Evolutionary conservation across 768 basidiomycete species (phyloP).

Genomic region (Tricholoma matsutake): DNA sequence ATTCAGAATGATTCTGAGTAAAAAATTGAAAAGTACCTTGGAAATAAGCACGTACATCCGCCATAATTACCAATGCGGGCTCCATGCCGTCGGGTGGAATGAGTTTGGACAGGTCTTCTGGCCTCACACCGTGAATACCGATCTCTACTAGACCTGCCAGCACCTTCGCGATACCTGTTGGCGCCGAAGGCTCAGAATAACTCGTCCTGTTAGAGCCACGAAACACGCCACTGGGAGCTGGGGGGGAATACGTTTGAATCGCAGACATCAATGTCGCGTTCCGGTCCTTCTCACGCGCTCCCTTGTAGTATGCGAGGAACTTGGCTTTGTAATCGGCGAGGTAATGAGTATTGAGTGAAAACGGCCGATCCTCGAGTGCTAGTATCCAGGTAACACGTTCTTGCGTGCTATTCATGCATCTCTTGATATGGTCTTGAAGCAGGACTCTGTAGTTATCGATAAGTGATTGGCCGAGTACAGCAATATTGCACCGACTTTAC

Average conservation of each 20-base stretch:
- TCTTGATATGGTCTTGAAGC: constrained; percentile 48
- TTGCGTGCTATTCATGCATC: constrained; percentile 34
- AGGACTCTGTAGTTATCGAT: constrained; percentile 34
- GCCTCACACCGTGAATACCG: constrained; percentile 35
- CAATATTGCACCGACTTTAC: constrained; percentile 31
- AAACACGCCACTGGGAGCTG: neutral
- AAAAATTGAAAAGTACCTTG: constrained; percentile 46
- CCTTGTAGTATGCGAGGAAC: constrained; percentile 49
- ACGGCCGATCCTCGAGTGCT: constrained; percentile 40
- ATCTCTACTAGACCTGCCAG: constrained; percentile 35
- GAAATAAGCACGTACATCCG: constrained; percentile 69
- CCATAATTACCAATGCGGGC: constrained; percentile 63
- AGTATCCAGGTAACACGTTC: constrained; percentile 45
- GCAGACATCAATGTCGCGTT: constrained; percentile 22
- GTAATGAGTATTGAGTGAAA: constrained; percentile 49
- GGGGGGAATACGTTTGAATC: constrained; percentile 20
- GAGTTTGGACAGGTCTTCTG: constrained; percentile 46
- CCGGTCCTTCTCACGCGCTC: constrained; percentile 31
- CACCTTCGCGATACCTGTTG: constrained; percentile 19
- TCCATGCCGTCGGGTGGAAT: constrained; percentile 51
- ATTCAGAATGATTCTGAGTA: neutral
- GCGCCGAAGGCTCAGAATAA: neutral
- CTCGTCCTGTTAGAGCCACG: neutral
- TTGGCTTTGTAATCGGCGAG: constrained; percentile 44
- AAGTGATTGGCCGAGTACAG: neutral